Evolutionary conservation across 495 filamentous ascomycete genomes (phyloP), one percentile per base, ranked within the genome.

Genomic region (Neurospora discreta): DNA sequence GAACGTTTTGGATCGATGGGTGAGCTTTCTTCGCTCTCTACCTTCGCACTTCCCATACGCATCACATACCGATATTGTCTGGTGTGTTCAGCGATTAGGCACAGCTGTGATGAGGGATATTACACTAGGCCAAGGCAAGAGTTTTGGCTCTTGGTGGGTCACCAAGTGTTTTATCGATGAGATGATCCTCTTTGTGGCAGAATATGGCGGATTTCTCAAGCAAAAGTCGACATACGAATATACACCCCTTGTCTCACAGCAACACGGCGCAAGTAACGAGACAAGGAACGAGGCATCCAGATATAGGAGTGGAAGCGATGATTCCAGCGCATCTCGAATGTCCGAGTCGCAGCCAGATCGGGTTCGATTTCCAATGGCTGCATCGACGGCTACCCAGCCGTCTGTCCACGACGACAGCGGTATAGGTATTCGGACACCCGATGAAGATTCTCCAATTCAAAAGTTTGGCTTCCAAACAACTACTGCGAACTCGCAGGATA

Each of bases 111-210:
- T 95, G 78, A 85, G 92, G 46, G 92, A 94, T 75, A 85, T 95
- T 71, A 98, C 95, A 9, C 89, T 98, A 30, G 87, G 87, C 33
- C 89, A 91, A 72, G 93, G 92, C 11, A 88, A 89, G 72, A 97
- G 92, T 76, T 99, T 97, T 77, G 93, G 93, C 16, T 90, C 92
- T 2, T 99, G 95, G 95, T 98, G 95, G 93, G 91, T 97, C 70
- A 94, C 93, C n/a, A 97, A 98, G 78, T 93, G 94, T 69, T 99
- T 94, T 85, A 88, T 99, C 70, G 95, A 98, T 78, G 95, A 98
- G 81, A 96, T 97, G 94, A 89, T 94, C 76, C 82, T 90, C 43
- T 98, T 95, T 88, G 85, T 96, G 75, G 94, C 93, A 0, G 93
- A 97, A 76, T 91, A 94, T 71, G 95, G 95, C 23, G 95, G 95